Evolutionary conservation across 2,329 filamentous ascomycete genomes (phyloP).

Genomic region (Exophiala viscosa): DNA sequence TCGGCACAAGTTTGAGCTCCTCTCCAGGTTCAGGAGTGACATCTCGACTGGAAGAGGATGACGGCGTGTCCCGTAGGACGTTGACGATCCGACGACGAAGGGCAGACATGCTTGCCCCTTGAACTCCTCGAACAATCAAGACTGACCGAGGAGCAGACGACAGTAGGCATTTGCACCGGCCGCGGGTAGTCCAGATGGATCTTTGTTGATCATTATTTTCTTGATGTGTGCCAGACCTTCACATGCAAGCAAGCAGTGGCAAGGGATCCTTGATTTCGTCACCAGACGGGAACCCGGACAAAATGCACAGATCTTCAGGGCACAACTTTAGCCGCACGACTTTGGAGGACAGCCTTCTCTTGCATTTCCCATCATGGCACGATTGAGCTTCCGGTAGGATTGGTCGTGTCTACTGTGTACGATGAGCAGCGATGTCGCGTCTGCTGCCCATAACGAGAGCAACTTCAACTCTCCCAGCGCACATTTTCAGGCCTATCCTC

Average conservation of each 20-base stretch:
- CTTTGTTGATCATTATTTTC: neutral
- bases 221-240: slow-evolving; percentile 4
- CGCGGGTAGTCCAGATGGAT: neutral
- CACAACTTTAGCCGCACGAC: neutral
- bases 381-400: slow-evolving; percentile 3
- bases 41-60: slow-evolving; percentile 26
- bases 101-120: slow-evolving; percentile 32
- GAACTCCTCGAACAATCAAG: slow-evolving; percentile 1
- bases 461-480: slow-evolving; percentile 5
- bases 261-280: slow-evolving; percentile 1
- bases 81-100: slow-evolving; percentile 42
- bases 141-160: neutral
- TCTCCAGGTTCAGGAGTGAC: slow-evolving; percentile 30
- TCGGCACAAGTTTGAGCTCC: slow-evolving; percentile 51
- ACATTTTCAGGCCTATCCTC: slow-evolving; percentile 20
- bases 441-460: slow-evolving; percentile 2
- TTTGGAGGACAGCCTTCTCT: neutral
- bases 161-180: neutral
- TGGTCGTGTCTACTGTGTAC: neutral
- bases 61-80: slow-evolving; percentile 32
- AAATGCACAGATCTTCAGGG: slow-evolving; percentile 14
- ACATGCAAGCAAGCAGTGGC: slow-evolving; percentile 6
- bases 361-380: slow-evolving; percentile 8
- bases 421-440: slow-evolving; percentile 23
- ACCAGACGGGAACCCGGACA: neutral